Base-by-base conservation (phyloP, 1,284 basidiomycete genomes). In the Gomphus bonarii region DNA sequence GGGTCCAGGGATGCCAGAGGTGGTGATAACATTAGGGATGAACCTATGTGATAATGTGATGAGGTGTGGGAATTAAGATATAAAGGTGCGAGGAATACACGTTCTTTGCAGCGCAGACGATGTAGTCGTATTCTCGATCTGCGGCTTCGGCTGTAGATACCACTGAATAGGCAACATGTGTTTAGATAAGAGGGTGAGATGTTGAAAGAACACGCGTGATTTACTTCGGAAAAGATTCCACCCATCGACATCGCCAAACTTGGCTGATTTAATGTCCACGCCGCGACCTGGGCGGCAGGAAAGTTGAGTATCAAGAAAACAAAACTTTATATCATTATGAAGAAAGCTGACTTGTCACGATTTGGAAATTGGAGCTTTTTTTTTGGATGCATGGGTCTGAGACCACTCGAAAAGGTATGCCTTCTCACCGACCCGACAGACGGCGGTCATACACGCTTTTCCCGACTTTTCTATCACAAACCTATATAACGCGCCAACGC, bases 141-240 rank as follows among this genome's bases (percentile, higher is more conserved):
- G 70, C 69, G 11, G 70, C 70, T 50, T 69, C 70, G 52, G 65
- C 63, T 14, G 63, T 64, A 14, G 62, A 61, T 10, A 72, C 66
- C 12, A 69, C 71, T 72, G 50, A 35, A 8, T 48, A 36, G 14
- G 3, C 14, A 22, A 59, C 53, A 22, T 6, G 9, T 7, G 14
- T 33, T 53, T 18, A 12, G n/a, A 8, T 20, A 4, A 43, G n/a
- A 20, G 1, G 11, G 8, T 16, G 6, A 8, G 18, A 16, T 3
- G 30, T 8, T 7, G 1, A 20, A 25, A 16, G 8, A 33, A 8
- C 25, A 54, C 48, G 31, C 20, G 14, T 25, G 14, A 50, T 60
- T 11, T 54, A 72, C 71, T 65, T 67, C 71, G 58, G 52, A 68
- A 63, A 9, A 70, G 70, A 49, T 66, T 65, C 70, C 70, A 73